Evolutionary conservation across 192 early-diverging fungal species (phyloP), one percentile per base, ranked within the genome.

Genomic region (Backusella tarrabulga): DNA sequence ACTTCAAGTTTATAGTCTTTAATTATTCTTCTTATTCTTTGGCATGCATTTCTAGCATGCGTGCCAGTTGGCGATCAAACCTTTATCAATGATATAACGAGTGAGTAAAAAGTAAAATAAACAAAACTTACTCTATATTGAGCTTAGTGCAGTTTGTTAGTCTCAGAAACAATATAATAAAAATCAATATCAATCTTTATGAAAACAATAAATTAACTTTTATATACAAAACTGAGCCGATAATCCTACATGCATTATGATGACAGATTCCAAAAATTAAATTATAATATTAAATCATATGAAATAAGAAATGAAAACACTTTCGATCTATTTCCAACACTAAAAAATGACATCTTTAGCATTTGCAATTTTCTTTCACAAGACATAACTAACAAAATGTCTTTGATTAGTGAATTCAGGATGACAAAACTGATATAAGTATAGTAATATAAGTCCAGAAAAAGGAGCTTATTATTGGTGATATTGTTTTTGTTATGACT

Each of bases 51-150:
- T 72, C 19, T 26, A 66, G 67, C 67, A 75, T 75, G 74, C 74
- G 66, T 66, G 74, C 74, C 74, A 75, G 74, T 75, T 67, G 74
- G 41, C 17, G 74, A 75, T 75, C 66, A 29, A 75, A 42, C 66
- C 29, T 50, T 50, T 71, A n/a, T 68, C 29, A 34, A 68, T 68
- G 26, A 12, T 63, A 29, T 29, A 63, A 63, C 2, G n/a, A 56
- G 21, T n/a, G 7, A 19, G 19, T n/a, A 2, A 19, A 8, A n/a
- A 54, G n/a, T 21, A 56, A 56, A 8, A n/a, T 56, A 56, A 56
- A 56, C n/a, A 56, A 56, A 56, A 56, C 0, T 8, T 21, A 56
- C n/a, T 21, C 54, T 21, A 56, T 56, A 56, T 56, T 56, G 6
- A 21, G 54, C 54, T 56, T 56, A 56, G 54, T 9, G 23, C 21